Conservation (phyloP, 108 stramenopile species). For the Cyclostephanos invisitatus region DNA sequence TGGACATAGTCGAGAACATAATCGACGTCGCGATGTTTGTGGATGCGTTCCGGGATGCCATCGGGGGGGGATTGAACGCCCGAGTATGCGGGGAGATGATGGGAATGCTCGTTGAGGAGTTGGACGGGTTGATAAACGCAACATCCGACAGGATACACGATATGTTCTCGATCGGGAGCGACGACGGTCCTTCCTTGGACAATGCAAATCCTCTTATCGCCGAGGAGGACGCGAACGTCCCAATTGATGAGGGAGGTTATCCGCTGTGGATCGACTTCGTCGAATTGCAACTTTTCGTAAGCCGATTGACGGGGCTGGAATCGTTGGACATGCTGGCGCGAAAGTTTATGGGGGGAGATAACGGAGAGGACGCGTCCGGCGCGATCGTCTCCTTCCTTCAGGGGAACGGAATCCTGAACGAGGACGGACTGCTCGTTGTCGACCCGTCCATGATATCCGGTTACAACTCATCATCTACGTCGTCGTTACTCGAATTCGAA, state of each 20-base stretch:
- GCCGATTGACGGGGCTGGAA: conserved; percentile 2
- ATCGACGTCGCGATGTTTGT: conserved; percentile 48
- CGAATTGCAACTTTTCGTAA: conserved; percentile 10
- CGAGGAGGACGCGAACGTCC: conserved; percentile 20
- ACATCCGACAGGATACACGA: conserved; percentile 16
- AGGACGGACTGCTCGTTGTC: conserved; percentile 43
- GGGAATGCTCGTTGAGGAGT: conserved; percentile 7
- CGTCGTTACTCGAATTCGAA: conserved; percentile 8
- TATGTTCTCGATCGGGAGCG: background rate
- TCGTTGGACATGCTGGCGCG: conserved; percentile 3
- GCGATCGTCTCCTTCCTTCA: conserved; percentile 21
- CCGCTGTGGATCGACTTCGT: conserved; percentile 29
- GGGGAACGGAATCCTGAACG: conserved; percentile 29
- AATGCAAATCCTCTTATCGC: conserved; percentile 8
- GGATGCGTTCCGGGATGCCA: conserved; percentile 32
- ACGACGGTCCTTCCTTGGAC: background rate
- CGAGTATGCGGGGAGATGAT: conserved; percentile 57
- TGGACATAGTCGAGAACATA: conserved; percentile 18
- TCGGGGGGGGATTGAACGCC: conserved; percentile 43
- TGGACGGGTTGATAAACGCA: conserved; percentile 12
- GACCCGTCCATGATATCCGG: conserved; percentile 28
- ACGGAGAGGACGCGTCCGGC: conserved; percentile 1
- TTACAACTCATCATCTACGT: background rate
- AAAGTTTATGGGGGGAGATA: background rate
- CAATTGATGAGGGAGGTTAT: conserved; percentile 9